Evolutionary conservation across 108 stramenopile genomes (phyloP).

Genomic region (Cafeteria roenbergensis): DNA sequence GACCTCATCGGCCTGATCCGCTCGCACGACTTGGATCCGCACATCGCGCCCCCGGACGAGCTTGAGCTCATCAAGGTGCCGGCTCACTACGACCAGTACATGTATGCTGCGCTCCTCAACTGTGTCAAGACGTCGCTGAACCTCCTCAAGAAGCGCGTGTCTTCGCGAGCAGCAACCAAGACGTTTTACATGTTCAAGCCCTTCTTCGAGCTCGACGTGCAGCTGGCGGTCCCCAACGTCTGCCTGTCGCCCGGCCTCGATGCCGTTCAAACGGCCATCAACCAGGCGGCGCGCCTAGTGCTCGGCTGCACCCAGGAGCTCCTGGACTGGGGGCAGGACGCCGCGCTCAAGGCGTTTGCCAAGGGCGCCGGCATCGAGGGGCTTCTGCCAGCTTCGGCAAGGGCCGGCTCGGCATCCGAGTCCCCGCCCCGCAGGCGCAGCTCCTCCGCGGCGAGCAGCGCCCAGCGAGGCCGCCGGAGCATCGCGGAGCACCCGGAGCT

Average conservation of each 20-base stretch:
- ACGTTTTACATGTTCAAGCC: constrained; percentile 26
- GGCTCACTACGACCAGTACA: constrained; percentile 30
- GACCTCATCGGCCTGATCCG: constrained; percentile 32
- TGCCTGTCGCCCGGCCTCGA: constrained; percentile 43
- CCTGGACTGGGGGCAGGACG: constrained; percentile 36
- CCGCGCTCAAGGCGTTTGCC: not conserved
- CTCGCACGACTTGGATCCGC: constrained; percentile 16
- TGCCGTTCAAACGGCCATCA: constrained; percentile 47
- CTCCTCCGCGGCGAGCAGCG: not conserved
- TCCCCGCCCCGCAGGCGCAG: no score
- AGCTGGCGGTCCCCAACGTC: constrained; percentile 48
- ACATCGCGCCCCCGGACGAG: not conserved
- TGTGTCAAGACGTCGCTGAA: constrained; percentile 38
- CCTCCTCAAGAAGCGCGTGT: constrained; percentile 34
- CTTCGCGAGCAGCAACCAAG: constrained; percentile 1
- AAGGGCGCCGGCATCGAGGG: no score
- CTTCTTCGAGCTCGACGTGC: constrained; percentile 54
- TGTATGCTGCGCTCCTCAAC: constrained; percentile 39
- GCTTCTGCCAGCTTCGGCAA: no score
- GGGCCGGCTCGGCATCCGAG: no score
- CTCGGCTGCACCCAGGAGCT: constrained; percentile 32
- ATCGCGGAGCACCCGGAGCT: no score
- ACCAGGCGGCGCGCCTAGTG: constrained; percentile 33
- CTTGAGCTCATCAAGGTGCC: constrained; percentile 5
- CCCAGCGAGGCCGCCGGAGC: not conserved